These are phyloP conservation scores for Penstemon eatonii DNA, from an alignment of 257 asterid genomes.

Conservation along the genomic window DNA sequence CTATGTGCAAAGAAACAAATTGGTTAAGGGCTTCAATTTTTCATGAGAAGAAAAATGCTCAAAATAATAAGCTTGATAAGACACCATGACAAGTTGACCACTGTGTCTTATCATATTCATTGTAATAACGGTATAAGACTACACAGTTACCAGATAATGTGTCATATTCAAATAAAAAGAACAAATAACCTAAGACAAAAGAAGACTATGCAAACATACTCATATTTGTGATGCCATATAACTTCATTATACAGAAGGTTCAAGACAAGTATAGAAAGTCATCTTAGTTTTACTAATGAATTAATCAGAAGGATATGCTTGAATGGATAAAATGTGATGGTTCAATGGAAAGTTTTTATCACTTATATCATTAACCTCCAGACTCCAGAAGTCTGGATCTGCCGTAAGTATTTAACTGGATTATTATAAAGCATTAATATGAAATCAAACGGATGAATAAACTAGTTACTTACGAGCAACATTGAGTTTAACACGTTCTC, in stretches of 20 bases:
- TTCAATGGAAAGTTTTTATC: neutral
- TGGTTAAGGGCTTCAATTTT: slow-evolving; percentile 11
- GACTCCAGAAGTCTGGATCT: slow-evolving; percentile 1
- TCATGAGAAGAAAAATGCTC: slow-evolving; percentile 6
- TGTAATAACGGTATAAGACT: neutral
- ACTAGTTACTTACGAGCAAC: slow-evolving; percentile 74
- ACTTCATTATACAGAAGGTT: slow-evolving; percentile 7
- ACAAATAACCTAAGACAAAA: neutral
- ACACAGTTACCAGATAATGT: neutral
- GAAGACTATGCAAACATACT: neutral
- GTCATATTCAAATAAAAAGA: slow-evolving; percentile 1
- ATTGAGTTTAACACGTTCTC: slow-evolving; percentile 75
- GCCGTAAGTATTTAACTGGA: slow-evolving; percentile 17
- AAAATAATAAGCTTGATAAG: neutral
- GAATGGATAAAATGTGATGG: neutral
- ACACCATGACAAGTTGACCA: neutral
- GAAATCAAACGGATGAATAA: neutral
- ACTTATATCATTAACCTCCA: slow-evolving; percentile 13
- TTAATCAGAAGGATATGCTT: neutral
- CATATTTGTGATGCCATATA: neutral
- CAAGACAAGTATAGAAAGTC: neutral
- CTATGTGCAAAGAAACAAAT: slow-evolving; percentile 41
- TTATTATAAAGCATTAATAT: neutral
- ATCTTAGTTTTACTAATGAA: neutral
- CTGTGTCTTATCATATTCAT: neutral